These are phyloP conservation scores for Dissophora globulifera DNA, from an alignment of 192 early-diverging fungal genomes.

Conservation along the genomic window DNA sequence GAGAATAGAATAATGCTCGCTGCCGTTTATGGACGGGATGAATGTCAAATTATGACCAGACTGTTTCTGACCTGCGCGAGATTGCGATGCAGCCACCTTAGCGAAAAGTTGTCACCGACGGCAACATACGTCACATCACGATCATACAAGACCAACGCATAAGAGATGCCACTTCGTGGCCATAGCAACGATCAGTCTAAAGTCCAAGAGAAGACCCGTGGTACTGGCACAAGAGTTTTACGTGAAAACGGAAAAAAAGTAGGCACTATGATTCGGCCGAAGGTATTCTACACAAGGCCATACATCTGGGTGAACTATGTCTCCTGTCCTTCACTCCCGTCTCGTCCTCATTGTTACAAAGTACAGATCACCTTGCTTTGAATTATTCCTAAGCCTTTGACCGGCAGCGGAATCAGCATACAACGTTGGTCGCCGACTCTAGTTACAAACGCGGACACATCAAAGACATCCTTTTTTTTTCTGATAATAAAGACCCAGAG, in stretches of 20 bases:
- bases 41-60: conserved; percentile 19
- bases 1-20: conserved; percentile 29
- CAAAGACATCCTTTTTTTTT: conserved; percentile 41
- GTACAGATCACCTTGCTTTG: not conserved
- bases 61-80: conserved; percentile 12
- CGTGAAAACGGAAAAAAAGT: too few species aligned
- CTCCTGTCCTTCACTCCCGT: not conserved
- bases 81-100: conserved; percentile 9
- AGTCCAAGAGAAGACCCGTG: too few species aligned
- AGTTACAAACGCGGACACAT: conserved; percentile 16
- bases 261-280: too few species aligned
- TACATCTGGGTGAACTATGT: too few species aligned
- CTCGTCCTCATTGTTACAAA: not conserved
- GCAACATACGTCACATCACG: too few species aligned
- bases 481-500: too few species aligned
- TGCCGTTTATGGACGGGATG: conserved; percentile 29
- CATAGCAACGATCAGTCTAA: too few species aligned
- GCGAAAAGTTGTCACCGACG: not conserved
- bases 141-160: too few species aligned
- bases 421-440: not conserved
- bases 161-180: too few species aligned
- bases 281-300: not conserved
- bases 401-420: conserved; percentile 10
- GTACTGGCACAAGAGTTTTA: too few species aligned
- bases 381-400: not conserved